Base-by-base conservation (phyloP, 768 basidiomycete species). In the Rhodotorula paludigena region DNA sequence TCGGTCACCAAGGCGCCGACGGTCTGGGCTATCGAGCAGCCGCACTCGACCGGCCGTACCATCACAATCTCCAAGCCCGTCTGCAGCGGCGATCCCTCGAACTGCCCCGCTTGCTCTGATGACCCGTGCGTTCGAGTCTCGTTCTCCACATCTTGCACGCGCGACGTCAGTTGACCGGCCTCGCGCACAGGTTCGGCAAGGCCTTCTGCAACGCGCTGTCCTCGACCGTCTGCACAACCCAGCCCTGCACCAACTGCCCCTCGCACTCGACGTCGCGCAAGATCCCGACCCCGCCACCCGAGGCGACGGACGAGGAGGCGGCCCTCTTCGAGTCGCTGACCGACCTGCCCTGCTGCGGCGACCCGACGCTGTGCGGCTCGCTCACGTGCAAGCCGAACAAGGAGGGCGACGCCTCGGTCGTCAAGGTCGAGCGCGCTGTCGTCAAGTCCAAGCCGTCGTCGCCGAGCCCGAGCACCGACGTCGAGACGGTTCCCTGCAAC, bases 41-140 rank as follows among this genome's bases (percentile, higher is more conserved):
- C 39, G 65, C 68, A 33, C 66, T 74, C 56, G 70, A 33, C 65
- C 74, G 23, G 75, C 78, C 44, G 76, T 78, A 23, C 83, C 49
- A 33, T 35, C 76, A 35, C 8, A 14, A 9, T 12, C 14, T 33
- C 65, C 25, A 65, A 63, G 35, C 75, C 73, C 0, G 67, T 64
- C 41, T 93, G 91, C 77, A 88, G 90, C 25, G 91, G 91, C 20
- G 89, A 93, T 75, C 91, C 91, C 5, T 82, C 84, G 15, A 91
- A 92, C 77, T 93, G 91, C 76, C 77, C 84, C 59, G 91, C 90
- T 8, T 93, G 91, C 76, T 87, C 86, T 8, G 87, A 89, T 74
- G 91, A 92, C 77, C 82, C 83, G 72, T 72, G 14, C 21, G 71
- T 49, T 30, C 48, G 5, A n/a, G 6, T 38, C 25, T 32, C 32